Base-by-base conservation (phyloP, 805 yeast species). In the Suhomyces tanzawaensis region DNA sequence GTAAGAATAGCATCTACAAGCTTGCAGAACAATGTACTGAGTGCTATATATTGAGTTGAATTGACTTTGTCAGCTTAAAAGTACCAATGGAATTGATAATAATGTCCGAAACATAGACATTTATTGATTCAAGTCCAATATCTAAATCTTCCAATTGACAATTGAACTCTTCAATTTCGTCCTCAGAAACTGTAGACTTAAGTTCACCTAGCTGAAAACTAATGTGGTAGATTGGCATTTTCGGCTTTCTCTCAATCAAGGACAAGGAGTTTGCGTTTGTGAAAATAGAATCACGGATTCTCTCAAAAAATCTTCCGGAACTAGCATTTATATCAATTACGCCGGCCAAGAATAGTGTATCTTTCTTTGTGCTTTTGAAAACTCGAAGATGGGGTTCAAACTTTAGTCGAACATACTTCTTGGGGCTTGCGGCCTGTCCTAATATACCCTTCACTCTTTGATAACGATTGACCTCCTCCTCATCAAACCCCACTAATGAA, bases 191-290 rank as follows among this genome's bases (percentile, higher is more conserved):
- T 18, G 26, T 22, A 7, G 37, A 34, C 11, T 34, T 34, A n/a
- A 42, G 37, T 39, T 43, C 50, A 22, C 53, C 52, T 4, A 46
- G 15, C 15, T 38, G 38, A 19, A 47, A 30, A 12, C 51, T 42
- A 25, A 42, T 34, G 37, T 49, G 57, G 38, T 29, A 47, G 11
- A 35, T 21, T 36, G 35, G 23, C 8, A 17, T 7, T 7, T 9
- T 18, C 9, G 33, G 39, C 37, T 8, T 24, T 4, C 4, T 3
- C 7, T 22, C 24, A 6, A 29, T 14, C 1, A 42, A 21, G 7
- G 37, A 38, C 9, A 49, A 24, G 1, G 42, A 32, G 6, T 39
- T 34, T 3, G 39, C 42, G 25, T 46, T 48, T 4, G 45, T 38
- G 3, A 32, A 33, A 12, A 49, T 33, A 14, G 44, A 39, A 3